Base-by-base conservation (phyloP, 257 asterid species). In the Gynochthodes officinalis region DNA sequence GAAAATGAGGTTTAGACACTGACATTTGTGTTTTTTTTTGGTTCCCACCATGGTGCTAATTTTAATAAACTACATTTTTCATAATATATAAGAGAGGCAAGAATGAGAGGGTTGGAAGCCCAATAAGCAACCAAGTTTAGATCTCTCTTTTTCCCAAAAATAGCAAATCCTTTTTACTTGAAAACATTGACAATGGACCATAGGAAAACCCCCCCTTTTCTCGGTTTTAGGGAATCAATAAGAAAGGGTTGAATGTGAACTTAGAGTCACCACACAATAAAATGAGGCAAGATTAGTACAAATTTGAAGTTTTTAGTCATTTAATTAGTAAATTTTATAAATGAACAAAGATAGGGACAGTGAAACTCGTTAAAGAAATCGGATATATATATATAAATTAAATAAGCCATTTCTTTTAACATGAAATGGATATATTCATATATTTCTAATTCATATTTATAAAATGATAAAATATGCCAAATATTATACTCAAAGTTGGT, bases 121-220 rank as follows among this genome's bases (percentile, higher is more conserved):
- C 73, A 50, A 32, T 58, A 28, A 66, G 40, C 71, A 49, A 50
- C 73, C 21, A 46, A 48, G 42, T 48, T 67, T 50, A 15, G 73
- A 12, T 50, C 62, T 68, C 48, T 68, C 57, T 63, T 63, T 21
- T 68, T 44, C 68, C 69, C 13, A 10, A 63, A 37, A 52, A 49
- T 39, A 49, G 37, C 21, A 52, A 37, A 21, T 7, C 30, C 35
- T 50, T 39, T 49, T 68, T 46, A 23, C 32, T 50, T 40, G 62
- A 35, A 68, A 50, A 14, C 21, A 3, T 50, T 50, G 63, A 35
- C 73, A 69, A n/a, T 5, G 73, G 50, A 63, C 3, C 30, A 44
- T 4, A 50, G 59, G 25, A 32, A 12, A 3, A 14, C 10, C n/a
- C n/a, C n/a, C n/a, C n/a, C n/a, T n/a, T n/a, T n/a, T n/a, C n/a